Evolutionary conservation across 2,329 filamentous ascomycete species (phyloP).

Genomic region (Pleurostoma richardsiae): DNA sequence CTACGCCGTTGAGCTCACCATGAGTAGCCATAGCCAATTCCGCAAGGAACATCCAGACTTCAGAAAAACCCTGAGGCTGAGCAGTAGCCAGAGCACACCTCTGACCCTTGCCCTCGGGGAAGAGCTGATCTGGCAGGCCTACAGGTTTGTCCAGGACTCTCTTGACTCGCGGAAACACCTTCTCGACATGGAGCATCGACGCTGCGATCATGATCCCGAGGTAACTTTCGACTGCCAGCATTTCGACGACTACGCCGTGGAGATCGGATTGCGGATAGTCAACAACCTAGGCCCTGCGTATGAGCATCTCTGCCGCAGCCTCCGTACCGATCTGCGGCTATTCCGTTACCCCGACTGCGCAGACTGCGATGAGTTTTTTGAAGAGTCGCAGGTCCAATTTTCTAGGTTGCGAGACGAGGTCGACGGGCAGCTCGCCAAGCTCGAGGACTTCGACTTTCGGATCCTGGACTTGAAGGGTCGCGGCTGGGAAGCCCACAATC

Average conservation of each 20-base stretch:
- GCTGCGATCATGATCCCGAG: conserved; percentile 25
- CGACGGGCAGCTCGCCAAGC: conserved; percentile 32
- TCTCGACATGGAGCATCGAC: conserved; percentile 32
- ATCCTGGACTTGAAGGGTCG: conserved; percentile 39
- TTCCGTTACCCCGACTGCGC: conserved; percentile 34
- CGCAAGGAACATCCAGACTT: conserved; percentile 25
- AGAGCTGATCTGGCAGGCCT: conserved; percentile 38
- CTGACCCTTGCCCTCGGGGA: conserved; percentile 40
- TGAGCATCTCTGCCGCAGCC: conserved; percentile 34
- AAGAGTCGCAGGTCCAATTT: conserved; percentile 30
- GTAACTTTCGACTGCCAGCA: conserved; percentile 31
- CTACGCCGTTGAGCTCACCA: conserved; percentile 40
- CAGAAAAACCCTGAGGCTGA: conserved; percentile 34
- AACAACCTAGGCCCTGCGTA: conserved; percentile 47
- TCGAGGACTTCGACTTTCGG: conserved; percentile 44
- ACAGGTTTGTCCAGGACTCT: conserved; percentile 32
- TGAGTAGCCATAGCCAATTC: conserved; percentile 34
- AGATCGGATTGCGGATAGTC: conserved; percentile 37
- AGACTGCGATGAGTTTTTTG: conserved; percentile 40
- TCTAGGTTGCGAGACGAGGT: conserved; percentile 28
- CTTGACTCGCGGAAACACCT: conserved; percentile 33
- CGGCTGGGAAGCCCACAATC: conserved; percentile 40
- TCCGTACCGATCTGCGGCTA: conserved; percentile 37
- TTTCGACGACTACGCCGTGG: conserved; percentile 36
- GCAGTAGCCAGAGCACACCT: conserved; percentile 42